Percentiles rank a stretch among this genome's conserved stretches.
Evolutionary conservation across 441 rosid species (phyloP).

Genomic region (Capsella rubella): DNA sequence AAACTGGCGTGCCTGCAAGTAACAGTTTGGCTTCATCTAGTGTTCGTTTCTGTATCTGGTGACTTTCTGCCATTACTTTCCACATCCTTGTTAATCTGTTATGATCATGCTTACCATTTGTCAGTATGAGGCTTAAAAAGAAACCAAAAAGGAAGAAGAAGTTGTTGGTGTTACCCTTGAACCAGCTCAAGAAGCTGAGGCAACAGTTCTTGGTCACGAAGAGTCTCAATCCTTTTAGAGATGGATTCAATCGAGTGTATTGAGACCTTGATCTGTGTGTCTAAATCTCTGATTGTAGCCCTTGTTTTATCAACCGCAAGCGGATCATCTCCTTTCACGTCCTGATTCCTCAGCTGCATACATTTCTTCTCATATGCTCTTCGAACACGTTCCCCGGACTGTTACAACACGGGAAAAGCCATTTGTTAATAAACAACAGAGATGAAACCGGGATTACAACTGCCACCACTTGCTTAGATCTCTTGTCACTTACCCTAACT

Average conservation of each 20-base stretch:
- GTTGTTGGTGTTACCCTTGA: slow-evolving; percentile 69
- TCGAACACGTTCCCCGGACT: slow-evolving; percentile 90
- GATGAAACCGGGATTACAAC: background rate
- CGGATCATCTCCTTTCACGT: slow-evolving; percentile 84
- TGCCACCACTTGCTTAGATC: slow-evolving; percentile 37
- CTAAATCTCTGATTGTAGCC: slow-evolving; percentile 72
- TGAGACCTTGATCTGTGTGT: slow-evolving; percentile 84
- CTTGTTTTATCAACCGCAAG: slow-evolving; percentile 76
- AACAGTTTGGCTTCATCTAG: slow-evolving; percentile 91
- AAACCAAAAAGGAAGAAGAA: slow-evolving; percentile 3
- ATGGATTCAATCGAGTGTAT: slow-evolving; percentile 92
- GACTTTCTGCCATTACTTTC: slow-evolving; percentile 96
- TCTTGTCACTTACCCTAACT: slow-evolving; percentile 68
- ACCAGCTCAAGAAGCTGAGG: slow-evolving; percentile 89
- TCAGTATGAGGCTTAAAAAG: slow-evolving; percentile 1
- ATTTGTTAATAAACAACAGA: background rate
- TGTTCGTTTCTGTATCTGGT: slow-evolving; percentile 80
- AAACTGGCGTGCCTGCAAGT: slow-evolving; percentile 81
- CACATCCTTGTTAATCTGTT: slow-evolving; percentile 91
- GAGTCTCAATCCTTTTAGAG: slow-evolving; percentile 86
- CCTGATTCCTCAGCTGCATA: slow-evolving; percentile 79
- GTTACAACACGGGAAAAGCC: slow-evolving; percentile 23
- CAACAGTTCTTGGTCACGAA: slow-evolving; percentile 93
- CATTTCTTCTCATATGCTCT: slow-evolving; percentile 88
- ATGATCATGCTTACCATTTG: slow-evolving; percentile 9